Evolutionary conservation across 2,329 filamentous ascomycete genomes (phyloP).

Genomic region (Cercospora zeina): DNA sequence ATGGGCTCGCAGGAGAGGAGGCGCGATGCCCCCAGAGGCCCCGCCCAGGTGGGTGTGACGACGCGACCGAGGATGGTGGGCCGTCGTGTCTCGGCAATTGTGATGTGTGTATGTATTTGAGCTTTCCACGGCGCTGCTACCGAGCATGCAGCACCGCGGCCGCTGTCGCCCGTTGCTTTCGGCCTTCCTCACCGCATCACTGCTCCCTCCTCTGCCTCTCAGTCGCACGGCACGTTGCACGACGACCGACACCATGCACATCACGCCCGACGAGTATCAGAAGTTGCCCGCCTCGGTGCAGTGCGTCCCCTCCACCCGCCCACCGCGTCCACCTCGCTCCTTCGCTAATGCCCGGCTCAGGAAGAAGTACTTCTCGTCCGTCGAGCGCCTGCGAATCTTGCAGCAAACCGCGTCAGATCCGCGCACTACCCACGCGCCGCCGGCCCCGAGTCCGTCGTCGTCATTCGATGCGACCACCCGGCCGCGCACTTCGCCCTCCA

Average conservation of each 20-base stretch:
- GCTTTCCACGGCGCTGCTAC: conserved; percentile 7
- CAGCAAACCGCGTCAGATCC: conserved; percentile 48
- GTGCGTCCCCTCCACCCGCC: conserved; percentile 42
- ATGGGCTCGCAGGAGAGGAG: background rate
- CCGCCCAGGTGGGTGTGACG: background rate
- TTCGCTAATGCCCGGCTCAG: conserved; percentile 37
- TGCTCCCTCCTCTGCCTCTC: background rate
- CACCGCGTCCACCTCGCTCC: conserved; percentile 19
- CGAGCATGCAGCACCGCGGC: background rate
- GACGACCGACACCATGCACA: conserved; percentile 26
- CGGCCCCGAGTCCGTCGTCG: conserved; percentile 30
- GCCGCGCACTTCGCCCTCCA: conserved; percentile 28
- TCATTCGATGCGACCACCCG: conserved; percentile 36
- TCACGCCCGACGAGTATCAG: conserved; percentile 45
- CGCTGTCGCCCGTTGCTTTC: too few relatives aligned
- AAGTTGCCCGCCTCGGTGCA: conserved; percentile 47
- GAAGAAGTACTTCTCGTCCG: conserved; percentile 70
- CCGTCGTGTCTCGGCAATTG: too few relatives aligned
- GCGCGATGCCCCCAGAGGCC: background rate
- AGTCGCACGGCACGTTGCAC: background rate
- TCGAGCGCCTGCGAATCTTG: conserved; percentile 68
- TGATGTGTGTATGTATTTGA: background rate
- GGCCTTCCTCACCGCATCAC: background rate
- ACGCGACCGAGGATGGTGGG: background rate
- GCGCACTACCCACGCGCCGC: conserved; percentile 30